phyloP scores from a whole-genome alignment of 2,329 filamentous ascomycete genomes.

The Fusarium sp. region DNA sequence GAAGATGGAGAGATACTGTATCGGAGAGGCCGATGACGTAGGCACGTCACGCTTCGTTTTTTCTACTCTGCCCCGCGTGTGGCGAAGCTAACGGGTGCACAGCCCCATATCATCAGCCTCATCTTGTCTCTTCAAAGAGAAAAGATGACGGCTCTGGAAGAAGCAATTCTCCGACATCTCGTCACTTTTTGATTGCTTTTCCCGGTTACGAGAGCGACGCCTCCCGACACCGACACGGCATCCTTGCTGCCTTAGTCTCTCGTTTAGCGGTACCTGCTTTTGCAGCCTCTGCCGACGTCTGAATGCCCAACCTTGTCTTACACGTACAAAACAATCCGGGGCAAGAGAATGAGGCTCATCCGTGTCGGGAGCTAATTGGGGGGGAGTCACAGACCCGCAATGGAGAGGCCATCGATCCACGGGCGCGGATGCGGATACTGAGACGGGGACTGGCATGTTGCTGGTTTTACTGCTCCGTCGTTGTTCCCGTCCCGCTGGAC shows the following conservation, averaged over 20 bases:
- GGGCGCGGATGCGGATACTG: neutral
- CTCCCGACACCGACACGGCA: neutral
- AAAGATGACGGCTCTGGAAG: neutral
- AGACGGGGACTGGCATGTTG: neutral
- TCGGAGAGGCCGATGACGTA: neutral
- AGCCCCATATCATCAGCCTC: slow-evolving; percentile 21
- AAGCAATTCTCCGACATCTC: neutral
- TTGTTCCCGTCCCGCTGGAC: neutral
- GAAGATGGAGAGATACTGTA: neutral
- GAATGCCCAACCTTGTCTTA: slow-evolving; percentile 9
- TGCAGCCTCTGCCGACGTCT: neutral
- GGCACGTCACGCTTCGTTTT: neutral
- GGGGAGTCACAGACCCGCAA: neutral
- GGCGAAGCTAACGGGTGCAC: slow-evolving; percentile 26
- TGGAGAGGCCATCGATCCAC: neutral
- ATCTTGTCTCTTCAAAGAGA: neutral
- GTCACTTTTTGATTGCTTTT: neutral
- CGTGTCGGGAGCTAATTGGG: neutral
- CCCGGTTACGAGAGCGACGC: neutral
- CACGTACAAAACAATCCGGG: neutral
- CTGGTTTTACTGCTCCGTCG: neutral
- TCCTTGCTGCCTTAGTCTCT: neutral
- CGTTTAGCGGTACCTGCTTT: neutral
- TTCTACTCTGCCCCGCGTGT: slow-evolving; percentile 21
- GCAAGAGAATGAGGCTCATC: neutral